Base-by-base conservation (phyloP, 768 basidiomycete species). In the Tulasnella sp. region DNA sequence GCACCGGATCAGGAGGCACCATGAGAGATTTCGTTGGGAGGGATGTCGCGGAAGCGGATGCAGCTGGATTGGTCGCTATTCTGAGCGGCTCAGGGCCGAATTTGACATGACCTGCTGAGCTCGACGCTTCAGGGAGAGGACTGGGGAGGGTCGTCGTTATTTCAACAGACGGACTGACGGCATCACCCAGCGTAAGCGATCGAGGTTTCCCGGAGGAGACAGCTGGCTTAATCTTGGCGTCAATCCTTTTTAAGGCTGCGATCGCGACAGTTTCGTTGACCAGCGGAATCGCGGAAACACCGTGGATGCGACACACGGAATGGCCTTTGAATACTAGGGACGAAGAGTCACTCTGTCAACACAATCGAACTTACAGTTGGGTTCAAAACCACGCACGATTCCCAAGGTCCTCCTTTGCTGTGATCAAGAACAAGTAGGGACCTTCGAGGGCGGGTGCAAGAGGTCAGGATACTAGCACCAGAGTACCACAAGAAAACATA, bases 401-500 rank as follows among this genome's bases (percentile, higher is more conserved):
- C 59, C 88, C 88, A 11, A 84, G 72, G 59, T 81, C 75, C 42
- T 71, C 70, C 58, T 77, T 77, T 1, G 78, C 73, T 17, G 79
- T 81, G 45, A 91, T 77, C 3, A 87, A 83, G 41, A 91, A 70
- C 15, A 91, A 69, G 71, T 88, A 82, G 7, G 87, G 84, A 34
- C 77, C 88, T 89, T 57, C 15, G 43, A 27, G 64, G 52, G 48
- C 49, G 59, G 19, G 5, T 31, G 45, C 35, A 11, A 48, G 9
- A 8, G 9, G n/a, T 31, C 11, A 4, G 31, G 51, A 27, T 15
- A 11, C 49, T 49, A 49, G 49, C 1, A 34, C 29, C 27, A 55
- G 0, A 6, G 55, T 14, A 49, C 7, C 19, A 14, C 17, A 37
- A 9, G 15, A 31, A 17, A 35, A 68, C 72, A 58, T 69, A 89